phyloP scores from a whole-genome alignment of 306 rosid species.

The Urtica urens region DNA sequence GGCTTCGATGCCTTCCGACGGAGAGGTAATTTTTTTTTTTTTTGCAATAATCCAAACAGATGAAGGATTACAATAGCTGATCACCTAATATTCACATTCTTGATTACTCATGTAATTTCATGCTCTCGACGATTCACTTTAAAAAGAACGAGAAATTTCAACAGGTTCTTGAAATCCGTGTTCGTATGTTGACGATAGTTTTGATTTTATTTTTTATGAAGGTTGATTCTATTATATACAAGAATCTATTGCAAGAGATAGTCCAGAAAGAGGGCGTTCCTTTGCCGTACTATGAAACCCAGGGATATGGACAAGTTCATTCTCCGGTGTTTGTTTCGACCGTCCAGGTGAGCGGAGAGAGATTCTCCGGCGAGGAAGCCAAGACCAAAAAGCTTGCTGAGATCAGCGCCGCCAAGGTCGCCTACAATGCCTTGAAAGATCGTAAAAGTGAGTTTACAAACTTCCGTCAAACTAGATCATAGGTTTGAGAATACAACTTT shows the following conservation, averaged over 20 bases:
- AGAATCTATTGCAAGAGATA: slow-evolving; percentile 73
- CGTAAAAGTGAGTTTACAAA: slow-evolving; percentile 25
- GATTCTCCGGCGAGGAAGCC: slow-evolving; percentile 46
- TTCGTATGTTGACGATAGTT: background rate
- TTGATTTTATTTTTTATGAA: slow-evolving; percentile 2
- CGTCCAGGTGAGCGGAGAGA: slow-evolving; percentile 49
- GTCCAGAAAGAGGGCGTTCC: slow-evolving; percentile 43
- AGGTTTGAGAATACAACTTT: no score
- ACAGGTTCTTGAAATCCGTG: no score
- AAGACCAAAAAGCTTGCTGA: slow-evolving; percentile 74
- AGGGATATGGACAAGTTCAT: slow-evolving; percentile 46
- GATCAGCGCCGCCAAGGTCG: slow-evolving; percentile 69
- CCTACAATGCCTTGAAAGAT: slow-evolving; percentile 44
- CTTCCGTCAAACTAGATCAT: background rate
- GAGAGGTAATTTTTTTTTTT: slow-evolving; percentile 55
- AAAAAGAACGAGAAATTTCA: no score
- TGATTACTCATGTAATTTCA: no score
- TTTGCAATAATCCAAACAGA: no score
- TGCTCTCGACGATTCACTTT: no score
- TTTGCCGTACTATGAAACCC: slow-evolving; percentile 45
- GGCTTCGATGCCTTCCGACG: slow-evolving; percentile 31
- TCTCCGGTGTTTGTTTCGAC: slow-evolving; percentile 43
- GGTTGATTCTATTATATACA: slow-evolving; percentile 49
- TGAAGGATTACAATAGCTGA: no score
- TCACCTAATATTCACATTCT: no score